A percentile compares a stretch with the other conserved stretches of the same genome.
Conservation (phyloP, 352 stramenopile genomes). For the Globisporangium okanoganense region DNA sequence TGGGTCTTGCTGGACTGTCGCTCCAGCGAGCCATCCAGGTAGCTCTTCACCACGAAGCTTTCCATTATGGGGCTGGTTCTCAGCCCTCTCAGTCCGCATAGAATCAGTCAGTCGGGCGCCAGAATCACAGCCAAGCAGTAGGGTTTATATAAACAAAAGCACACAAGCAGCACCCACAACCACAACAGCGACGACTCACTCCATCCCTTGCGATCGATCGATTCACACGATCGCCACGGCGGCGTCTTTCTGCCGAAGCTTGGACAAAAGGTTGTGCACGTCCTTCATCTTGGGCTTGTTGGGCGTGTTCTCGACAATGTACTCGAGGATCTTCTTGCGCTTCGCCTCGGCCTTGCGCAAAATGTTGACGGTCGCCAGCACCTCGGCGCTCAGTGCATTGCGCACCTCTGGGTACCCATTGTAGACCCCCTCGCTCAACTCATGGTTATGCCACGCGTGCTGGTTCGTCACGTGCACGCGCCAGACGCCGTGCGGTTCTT, state of each 20-base stretch:
- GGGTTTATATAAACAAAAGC: too few species aligned
- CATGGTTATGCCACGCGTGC: constrained; percentile 35
- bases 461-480: constrained; percentile 31
- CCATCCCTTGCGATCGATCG: too few species aligned
- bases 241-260: constrained; percentile 13
- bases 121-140: too few species aligned
- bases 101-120: too few species aligned
- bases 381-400: constrained; percentile 25
- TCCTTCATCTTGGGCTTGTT: constrained; percentile 33
- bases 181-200: too few species aligned
- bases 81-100: too few species aligned
- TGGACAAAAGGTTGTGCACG: constrained; percentile 32
- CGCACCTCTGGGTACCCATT: constrained; percentile 28
- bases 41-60: too few species aligned
- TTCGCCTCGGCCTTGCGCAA: constrained; percentile 25
- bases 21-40: too few species aligned
- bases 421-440: constrained; percentile 24
- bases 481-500: constrained; percentile 16
- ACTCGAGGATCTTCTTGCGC: constrained; percentile 32
- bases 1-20: too few species aligned
- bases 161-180: too few species aligned
- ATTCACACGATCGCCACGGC: not conserved
- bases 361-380: constrained; percentile 26
- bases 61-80: too few species aligned
- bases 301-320: constrained; percentile 28